Percentiles rank a stretch among this genome's conserved stretches.
phyloP scores from a whole-genome alignment of 805 yeast genomes.

The Sugiyamaella mastotermitis region DNA sequence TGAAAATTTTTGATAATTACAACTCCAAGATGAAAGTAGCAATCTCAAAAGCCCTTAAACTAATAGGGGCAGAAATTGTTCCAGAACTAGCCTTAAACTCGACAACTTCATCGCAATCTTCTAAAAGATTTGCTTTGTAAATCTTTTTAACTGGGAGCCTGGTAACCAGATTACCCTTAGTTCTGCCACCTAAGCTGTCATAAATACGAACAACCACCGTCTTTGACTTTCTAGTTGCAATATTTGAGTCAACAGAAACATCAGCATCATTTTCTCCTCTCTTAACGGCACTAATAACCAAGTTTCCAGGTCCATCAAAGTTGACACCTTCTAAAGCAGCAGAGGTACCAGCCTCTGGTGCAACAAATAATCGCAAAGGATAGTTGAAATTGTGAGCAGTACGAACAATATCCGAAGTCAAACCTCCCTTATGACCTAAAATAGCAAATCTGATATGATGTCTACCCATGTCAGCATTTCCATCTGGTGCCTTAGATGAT shows the following conservation, averaged over 20 bases:
- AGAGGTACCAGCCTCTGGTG: slow-evolving; percentile 15
- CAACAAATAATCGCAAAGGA: slow-evolving; percentile 24
- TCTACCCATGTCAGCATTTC: slow-evolving; percentile 87
- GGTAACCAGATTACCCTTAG: slow-evolving; percentile 48
- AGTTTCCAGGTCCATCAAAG: slow-evolving; percentile 46
- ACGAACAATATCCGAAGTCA: slow-evolving; percentile 60
- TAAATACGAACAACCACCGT: slow-evolving; percentile 68
- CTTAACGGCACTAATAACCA: slow-evolving; percentile 71
- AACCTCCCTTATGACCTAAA: slow-evolving; percentile 68
- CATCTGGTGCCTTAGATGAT: slow-evolving; percentile 93
- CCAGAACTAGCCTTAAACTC: slow-evolving; percentile 7
- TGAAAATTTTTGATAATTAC: too few relatives aligned
- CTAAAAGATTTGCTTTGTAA: slow-evolving; percentile 32
- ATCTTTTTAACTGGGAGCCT: slow-evolving; percentile 48
- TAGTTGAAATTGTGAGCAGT: slow-evolving; percentile 78
- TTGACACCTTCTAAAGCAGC: slow-evolving; percentile 17
- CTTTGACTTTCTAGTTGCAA: slow-evolving; percentile 28
- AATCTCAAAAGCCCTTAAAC: slow-evolving; percentile 71
- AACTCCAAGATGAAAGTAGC: slow-evolving; percentile 53
- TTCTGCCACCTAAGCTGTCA: slow-evolving; percentile 80
- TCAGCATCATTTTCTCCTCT: slow-evolving; percentile 78
- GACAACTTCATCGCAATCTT: slow-evolving; percentile 19
- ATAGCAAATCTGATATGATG: slow-evolving; percentile 80
- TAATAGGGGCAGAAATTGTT: slow-evolving; percentile 33
- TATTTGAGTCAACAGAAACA: slow-evolving; percentile 6